A percentile compares a stretch with the other conserved stretches of the same genome.
phyloP scores from a whole-genome alignment of 2,329 filamentous ascomycete species.

The Microdochium paspali region DNA sequence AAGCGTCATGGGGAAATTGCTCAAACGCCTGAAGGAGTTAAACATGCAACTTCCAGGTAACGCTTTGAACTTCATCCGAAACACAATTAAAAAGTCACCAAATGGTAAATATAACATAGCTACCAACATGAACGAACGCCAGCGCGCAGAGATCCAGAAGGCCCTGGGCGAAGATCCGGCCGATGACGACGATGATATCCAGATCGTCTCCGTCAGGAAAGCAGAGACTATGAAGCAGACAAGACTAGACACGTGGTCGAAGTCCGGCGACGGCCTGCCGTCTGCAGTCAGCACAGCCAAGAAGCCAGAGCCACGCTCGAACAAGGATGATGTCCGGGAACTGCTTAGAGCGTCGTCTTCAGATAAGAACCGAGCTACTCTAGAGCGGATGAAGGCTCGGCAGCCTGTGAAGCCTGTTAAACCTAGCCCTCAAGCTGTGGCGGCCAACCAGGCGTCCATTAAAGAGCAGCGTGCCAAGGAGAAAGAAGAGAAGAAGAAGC shows the following conservation, averaged over 20 bases:
- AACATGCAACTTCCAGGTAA: slow-evolving; percentile 58
- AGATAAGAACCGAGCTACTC: slow-evolving; percentile 31
- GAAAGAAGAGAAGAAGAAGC: slow-evolving; percentile 62
- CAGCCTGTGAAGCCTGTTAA: slow-evolving; percentile 10
- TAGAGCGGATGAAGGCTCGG: slow-evolving; percentile 35
- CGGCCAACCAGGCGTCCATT: slow-evolving; percentile 43
- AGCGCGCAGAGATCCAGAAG: slow-evolving; percentile 73
- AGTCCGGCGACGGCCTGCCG: slow-evolving; percentile 29
- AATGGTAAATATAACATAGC: slow-evolving; percentile 49
- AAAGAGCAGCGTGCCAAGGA: slow-evolving; percentile 67
- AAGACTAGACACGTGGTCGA: slow-evolving; percentile 53
- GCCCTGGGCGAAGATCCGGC: slow-evolving; percentile 47
- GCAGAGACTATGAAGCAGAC: slow-evolving; percentile 43
- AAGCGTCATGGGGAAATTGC: slow-evolving; percentile 72
- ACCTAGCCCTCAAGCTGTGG: slow-evolving; percentile 21
- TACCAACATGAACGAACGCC: slow-evolving; percentile 72
- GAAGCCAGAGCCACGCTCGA: slow-evolving; percentile 20
- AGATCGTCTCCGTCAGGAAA: slow-evolving; percentile 32
- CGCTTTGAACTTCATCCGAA: slow-evolving; percentile 52
- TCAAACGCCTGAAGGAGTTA: slow-evolving; percentile 71
- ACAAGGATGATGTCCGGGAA: slow-evolving; percentile 36
- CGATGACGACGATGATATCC: slow-evolving; percentile 39
- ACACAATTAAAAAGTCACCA: slow-evolving; percentile 54
- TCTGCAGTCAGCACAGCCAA: slow-evolving; percentile 12
- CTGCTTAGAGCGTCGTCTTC: slow-evolving; percentile 32